A percentile compares a stretch with the other conserved stretches of the same genome.
Conservation (phyloP, 2,329 filamentous ascomycete species). For the Bipolaris victoriae region DNA sequence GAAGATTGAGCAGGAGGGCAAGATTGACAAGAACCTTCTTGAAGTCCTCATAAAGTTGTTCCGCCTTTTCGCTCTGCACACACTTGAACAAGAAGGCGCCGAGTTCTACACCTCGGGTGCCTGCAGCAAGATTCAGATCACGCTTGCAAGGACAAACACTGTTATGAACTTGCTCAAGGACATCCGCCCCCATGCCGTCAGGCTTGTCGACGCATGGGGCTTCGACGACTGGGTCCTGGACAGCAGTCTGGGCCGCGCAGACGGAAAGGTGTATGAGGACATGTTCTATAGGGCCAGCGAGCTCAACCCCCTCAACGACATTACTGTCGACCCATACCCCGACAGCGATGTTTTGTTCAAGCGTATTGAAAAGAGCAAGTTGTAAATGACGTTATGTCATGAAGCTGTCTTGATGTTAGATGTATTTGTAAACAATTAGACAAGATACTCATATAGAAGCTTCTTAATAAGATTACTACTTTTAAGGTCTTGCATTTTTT, state of each 20-base stretch:
- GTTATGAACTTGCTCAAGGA: conserved; percentile 74
- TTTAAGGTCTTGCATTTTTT: background rate
- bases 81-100: conserved; percentile 70
- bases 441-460: background rate
- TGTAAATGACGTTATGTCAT: conserved; percentile 42
- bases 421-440: conserved; percentile 10
- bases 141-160: conserved; percentile 68
- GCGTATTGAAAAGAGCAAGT: conserved; percentile 64
- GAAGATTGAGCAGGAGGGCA: conserved; percentile 57
- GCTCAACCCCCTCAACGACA: conserved; percentile 74
- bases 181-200: conserved; percentile 74
- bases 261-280: conserved; percentile 79
- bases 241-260: conserved; percentile 70
- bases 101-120: conserved; percentile 76
- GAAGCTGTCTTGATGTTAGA: background rate
- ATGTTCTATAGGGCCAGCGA: conserved; percentile 75
- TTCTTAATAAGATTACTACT: background rate
- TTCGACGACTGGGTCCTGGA: conserved; percentile 82
- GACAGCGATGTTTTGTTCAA: conserved; percentile 66
- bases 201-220: conserved; percentile 75
- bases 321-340: conserved; percentile 76
- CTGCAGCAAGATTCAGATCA: conserved; percentile 74
- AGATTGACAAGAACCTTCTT: conserved; percentile 64
- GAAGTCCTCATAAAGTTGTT: conserved; percentile 69
- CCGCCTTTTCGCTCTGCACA: conserved; percentile 69